phyloP scores from a whole-genome alignment of 305 asterid species.

The Striga hermonthica region DNA sequence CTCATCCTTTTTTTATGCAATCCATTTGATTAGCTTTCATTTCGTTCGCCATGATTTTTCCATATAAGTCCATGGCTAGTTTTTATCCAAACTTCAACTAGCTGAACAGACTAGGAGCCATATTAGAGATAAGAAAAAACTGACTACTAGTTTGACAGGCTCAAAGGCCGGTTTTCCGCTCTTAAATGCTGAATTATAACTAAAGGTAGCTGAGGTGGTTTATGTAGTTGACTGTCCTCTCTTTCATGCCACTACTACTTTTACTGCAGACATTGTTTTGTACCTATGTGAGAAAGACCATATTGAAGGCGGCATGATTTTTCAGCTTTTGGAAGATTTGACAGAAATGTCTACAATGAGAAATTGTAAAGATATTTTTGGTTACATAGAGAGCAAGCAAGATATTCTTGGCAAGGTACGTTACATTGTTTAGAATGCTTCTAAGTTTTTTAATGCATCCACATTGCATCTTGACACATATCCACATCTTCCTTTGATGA shows the following conservation, averaged over 20 bases:
- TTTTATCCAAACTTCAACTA: not conserved
- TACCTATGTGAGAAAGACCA: constrained; percentile 97
- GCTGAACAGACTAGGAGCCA: constrained; percentile 11
- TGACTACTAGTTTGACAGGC: constrained; percentile 13
- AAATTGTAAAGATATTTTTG: constrained; percentile 90
- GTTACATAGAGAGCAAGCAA: constrained; percentile 91
- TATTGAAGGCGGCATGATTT: constrained; percentile 96
- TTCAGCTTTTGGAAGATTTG: constrained; percentile 95
- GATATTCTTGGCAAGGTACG: constrained; percentile 93
- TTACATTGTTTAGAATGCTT: constrained; percentile 21
- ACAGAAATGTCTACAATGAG: constrained; percentile 99
- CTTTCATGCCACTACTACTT: constrained; percentile 32
- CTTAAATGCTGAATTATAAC: constrained; percentile 17
- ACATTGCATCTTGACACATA: constrained; percentile 1
- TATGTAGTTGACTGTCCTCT: not conserved
- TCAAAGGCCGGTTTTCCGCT: constrained; percentile 11
- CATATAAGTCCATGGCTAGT: not conserved
- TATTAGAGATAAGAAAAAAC: constrained; percentile 24
- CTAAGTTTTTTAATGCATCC: constrained; percentile 22
- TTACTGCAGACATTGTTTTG: constrained; percentile 66
- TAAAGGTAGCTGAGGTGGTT: constrained; percentile 12
- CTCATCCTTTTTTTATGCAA: constrained; percentile 4
- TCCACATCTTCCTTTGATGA: constrained; percentile 28
- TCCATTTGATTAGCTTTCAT: not conserved
- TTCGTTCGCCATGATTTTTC: constrained; percentile 11